These are phyloP conservation scores for Eudorina sp. DNA, from an alignment of 139 green algal species.

Conservation along the genomic window DNA sequence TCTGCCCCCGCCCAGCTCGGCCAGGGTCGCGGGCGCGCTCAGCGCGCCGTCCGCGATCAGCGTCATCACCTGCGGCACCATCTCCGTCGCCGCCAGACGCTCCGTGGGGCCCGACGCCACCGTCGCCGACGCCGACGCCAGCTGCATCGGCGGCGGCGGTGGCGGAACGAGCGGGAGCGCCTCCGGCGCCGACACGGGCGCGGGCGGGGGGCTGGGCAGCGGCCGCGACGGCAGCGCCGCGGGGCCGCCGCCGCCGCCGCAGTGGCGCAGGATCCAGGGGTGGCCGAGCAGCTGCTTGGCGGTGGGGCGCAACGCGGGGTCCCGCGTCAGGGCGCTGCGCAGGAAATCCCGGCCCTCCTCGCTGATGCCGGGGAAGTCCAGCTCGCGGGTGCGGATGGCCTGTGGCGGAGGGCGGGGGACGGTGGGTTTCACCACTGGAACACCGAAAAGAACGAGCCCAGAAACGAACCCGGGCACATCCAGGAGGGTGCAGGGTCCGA, in stretches of 20 bases:
- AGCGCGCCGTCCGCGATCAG: not conserved
- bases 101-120: not conserved
- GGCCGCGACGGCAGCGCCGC: not conserved
- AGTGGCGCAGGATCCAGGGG: constrained; percentile 46
- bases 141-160: not conserved
- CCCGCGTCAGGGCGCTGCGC: constrained; percentile 19
- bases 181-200: too few species aligned
- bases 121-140: not conserved
- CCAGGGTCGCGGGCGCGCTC: not conserved
- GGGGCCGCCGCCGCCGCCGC: not conserved
- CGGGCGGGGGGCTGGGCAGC: not conserved
- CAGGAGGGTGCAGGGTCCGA: too few species aligned
- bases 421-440: too few species aligned
- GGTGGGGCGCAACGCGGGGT: constrained; percentile 23
- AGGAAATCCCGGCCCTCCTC: constrained; percentile 33
- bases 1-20: too few species aligned
- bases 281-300: constrained; percentile 45
- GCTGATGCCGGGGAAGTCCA: constrained; percentile 56
- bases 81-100: not conserved
- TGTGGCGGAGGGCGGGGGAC: constrained; percentile 14
- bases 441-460: too few species aligned
- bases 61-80: not conserved
- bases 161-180: too few species aligned
- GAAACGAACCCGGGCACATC: too few species aligned
- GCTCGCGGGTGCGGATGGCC: constrained; percentile 53